Percentiles rank a stretch among this genome's conserved stretches.
These are phyloP conservation scores for Luffa aegyptiaca DNA, from an alignment of 306 rosid genomes.

Conservation along the genomic window DNA sequence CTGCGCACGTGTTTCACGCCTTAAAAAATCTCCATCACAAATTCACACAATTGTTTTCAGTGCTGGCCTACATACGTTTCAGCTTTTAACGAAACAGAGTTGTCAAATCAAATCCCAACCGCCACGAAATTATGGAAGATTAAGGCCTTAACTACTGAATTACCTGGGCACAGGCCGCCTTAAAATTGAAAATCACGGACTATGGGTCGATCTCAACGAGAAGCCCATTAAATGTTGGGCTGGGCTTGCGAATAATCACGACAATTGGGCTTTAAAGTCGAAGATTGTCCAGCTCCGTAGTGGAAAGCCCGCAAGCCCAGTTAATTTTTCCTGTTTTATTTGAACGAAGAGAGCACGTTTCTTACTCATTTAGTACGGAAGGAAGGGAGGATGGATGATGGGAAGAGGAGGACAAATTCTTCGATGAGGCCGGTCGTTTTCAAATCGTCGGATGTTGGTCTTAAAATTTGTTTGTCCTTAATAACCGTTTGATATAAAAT, in stretches of 20 bases:
- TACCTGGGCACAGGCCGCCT: neutral
- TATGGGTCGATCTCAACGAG: neutral
- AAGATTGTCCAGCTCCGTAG: neutral
- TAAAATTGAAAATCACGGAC: neutral
- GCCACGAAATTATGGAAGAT: neutral
- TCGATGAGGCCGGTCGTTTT: too few relatives aligned
- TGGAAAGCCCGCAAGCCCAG: neutral
- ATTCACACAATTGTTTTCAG: neutral
- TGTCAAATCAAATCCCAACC: neutral
- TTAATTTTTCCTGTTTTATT: neutral
- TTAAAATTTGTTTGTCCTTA: too few relatives aligned
- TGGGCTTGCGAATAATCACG: neutral
- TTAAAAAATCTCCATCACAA: neutral
- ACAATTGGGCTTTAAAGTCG: neutral
- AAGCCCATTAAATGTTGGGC: neutral
- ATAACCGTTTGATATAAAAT: too few relatives aligned
- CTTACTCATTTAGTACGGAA: neutral
- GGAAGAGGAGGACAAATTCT: too few relatives aligned
- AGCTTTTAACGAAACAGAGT: neutral
- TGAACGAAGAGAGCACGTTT: neutral
- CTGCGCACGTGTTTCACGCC: neutral
- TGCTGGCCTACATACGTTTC: neutral
- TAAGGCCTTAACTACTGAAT: neutral
- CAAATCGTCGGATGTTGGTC: too few relatives aligned
- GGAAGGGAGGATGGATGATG: too few relatives aligned